phyloP scores from a whole-genome alignment of 2,329 filamentous ascomycete genomes.

The Aspergillus sergii region DNA sequence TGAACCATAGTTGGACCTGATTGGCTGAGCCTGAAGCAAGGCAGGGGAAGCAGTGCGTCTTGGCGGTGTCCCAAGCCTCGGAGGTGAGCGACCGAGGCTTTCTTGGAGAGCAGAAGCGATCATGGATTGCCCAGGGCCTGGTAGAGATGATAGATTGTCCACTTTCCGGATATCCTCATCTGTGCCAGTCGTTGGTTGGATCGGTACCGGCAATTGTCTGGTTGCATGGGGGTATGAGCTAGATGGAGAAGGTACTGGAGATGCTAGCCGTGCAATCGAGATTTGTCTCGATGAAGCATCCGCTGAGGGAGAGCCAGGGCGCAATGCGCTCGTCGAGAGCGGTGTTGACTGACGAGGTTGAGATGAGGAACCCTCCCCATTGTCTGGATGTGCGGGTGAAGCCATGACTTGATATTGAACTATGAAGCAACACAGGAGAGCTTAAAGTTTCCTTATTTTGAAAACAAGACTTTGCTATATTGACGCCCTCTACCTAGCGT shows the following conservation, averaged over 20 bases:
- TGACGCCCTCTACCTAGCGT: background rate
- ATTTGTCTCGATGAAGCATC: constrained; percentile 53
- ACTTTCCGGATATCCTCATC: constrained; percentile 66
- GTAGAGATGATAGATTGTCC: constrained; percentile 59
- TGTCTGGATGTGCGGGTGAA: constrained; percentile 35
- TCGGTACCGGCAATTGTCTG: constrained; percentile 47
- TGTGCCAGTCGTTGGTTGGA: constrained; percentile 48
- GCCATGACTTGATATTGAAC: constrained; percentile 16
- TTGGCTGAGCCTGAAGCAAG: constrained; percentile 52
- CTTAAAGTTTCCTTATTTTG: background rate
- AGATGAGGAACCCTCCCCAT: constrained; percentile 40
- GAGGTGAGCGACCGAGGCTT: constrained; percentile 60
- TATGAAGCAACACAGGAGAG: background rate
- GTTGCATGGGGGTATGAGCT: constrained; percentile 30
- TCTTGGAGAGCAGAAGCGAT: constrained; percentile 84
- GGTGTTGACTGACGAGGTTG: constrained; percentile 34
- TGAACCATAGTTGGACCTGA: constrained; percentile 79
- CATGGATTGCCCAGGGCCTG: constrained; percentile 82
- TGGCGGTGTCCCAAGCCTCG: constrained; percentile 48
- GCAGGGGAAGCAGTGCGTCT: constrained; percentile 62
- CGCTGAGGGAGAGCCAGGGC: constrained; percentile 40
- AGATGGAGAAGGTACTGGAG: constrained; percentile 55
- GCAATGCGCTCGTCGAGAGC: constrained; percentile 34
- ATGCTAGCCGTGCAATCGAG: constrained; percentile 58
- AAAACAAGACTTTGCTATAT: background rate